These are phyloP conservation scores for Pyricularia sp. DNA, from an alignment of 2,329 filamentous ascomycete species.

Conservation along the genomic window DNA sequence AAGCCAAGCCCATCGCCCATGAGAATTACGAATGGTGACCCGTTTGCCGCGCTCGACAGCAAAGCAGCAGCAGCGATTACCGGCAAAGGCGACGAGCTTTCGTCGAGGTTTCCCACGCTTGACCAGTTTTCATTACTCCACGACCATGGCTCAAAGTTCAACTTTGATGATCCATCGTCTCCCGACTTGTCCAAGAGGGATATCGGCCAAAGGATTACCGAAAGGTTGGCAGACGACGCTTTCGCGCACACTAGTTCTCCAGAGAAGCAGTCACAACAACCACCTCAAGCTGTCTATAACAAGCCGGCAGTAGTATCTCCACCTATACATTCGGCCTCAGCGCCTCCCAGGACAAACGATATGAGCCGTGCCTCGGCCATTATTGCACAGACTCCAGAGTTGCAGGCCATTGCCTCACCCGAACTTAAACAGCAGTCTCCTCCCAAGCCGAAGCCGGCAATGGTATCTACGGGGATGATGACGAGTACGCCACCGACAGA, in stretches of 20 bases:
- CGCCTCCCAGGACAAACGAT: constrained; percentile 27
- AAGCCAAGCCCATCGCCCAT: constrained; percentile 52
- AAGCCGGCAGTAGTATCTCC: constrained; percentile 17
- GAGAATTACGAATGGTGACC: constrained; percentile 59
- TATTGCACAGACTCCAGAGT: constrained; percentile 48
- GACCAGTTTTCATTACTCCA: constrained; percentile 88
- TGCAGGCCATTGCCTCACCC: constrained; percentile 40
- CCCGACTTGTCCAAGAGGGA: constrained; percentile 34
- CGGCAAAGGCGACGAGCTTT: constrained; percentile 61
- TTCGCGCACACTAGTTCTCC: constrained; percentile 42
- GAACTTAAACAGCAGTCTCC: constrained; percentile 10
- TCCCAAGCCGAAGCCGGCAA: constrained; percentile 20
- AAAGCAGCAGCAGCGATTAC: constrained; percentile 30
- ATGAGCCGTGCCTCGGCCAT: constrained; percentile 51
- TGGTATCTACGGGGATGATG: constrained; percentile 62
- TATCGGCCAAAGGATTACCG: constrained; percentile 54
- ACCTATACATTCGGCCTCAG: constrained; percentile 24
- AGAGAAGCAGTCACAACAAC: constrained; percentile 13
- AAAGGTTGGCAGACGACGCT: constrained; percentile 72
- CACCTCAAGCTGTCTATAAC: constrained; percentile 4
- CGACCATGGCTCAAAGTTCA: constrained; percentile 71
- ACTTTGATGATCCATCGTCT: constrained; percentile 54
- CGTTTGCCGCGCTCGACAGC: constrained; percentile 80
- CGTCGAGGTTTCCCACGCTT: constrained; percentile 73
- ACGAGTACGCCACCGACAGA: constrained; percentile 48